Evolutionary conservation across 306 rosid genomes (phyloP).

Genomic region (Cicer judaicum): DNA sequence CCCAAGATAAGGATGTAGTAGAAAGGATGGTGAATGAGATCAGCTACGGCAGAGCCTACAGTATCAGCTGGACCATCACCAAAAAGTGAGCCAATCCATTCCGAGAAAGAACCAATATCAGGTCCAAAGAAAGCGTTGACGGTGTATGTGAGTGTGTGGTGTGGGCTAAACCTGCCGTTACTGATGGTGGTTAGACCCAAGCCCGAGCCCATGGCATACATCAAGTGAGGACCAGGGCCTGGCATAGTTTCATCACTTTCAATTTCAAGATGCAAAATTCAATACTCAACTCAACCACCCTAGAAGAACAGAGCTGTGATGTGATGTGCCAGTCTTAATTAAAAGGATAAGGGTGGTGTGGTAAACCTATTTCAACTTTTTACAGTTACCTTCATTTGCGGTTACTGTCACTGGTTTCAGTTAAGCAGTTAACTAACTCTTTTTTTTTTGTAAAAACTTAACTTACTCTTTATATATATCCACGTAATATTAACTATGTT

Average conservation of each 20-base stretch:
- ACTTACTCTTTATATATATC: no score
- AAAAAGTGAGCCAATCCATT: slow-evolving; percentile 67
- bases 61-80: slow-evolving; percentile 49
- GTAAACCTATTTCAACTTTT: not conserved
- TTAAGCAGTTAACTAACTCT: not conserved
- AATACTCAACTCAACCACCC: not conserved
- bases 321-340: not conserved
- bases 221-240: slow-evolving; percentile 89
- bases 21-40: slow-evolving; percentile 72
- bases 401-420: not conserved
- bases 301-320: not conserved
- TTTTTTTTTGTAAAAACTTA: no score
- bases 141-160: slow-evolving; percentile 73
- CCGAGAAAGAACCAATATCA: slow-evolving; percentile 86
- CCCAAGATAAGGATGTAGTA: slow-evolving; percentile 66
- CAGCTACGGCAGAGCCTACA: slow-evolving; percentile 55
- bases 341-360: slow-evolving; percentile 4
- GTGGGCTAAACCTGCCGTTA: slow-evolving; percentile 76
- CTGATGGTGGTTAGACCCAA: slow-evolving; percentile 55
- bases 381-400: not conserved
- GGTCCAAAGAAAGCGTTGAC: slow-evolving; percentile 91
- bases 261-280: not conserved
- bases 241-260: slow-evolving; percentile 58
- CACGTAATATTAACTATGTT: no score
- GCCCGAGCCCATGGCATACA: slow-evolving; percentile 86